Conservation (phyloP, 495 filamentous ascomycete species). For the Lasiosphaeria ovina region DNA sequence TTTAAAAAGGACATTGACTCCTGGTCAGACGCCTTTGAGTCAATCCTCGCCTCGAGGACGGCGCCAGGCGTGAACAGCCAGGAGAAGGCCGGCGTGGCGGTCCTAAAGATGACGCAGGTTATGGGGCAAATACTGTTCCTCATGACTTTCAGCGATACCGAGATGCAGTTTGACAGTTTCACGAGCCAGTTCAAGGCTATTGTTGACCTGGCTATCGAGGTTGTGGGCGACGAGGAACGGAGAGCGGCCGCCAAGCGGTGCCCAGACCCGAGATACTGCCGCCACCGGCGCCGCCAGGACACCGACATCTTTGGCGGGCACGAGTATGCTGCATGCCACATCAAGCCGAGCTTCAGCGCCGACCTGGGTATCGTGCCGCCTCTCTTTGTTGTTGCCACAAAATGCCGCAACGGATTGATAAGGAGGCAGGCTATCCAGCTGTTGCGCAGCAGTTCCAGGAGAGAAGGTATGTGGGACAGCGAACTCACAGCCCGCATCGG, state of each 20-base stretch:
- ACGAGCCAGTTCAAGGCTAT: constrained; percentile 40
- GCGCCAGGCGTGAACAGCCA: constrained; percentile 48
- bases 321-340: constrained; percentile 43
- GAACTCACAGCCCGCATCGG: constrained; percentile 52
- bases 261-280: constrained; percentile 41
- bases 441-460: constrained; percentile 49
- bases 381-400: constrained; percentile 56
- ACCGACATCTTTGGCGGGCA: constrained; percentile 42
- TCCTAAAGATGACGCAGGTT: constrained; percentile 54
- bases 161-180: constrained; percentile 47
- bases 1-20: constrained; percentile 48
- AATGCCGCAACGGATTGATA: constrained; percentile 55
- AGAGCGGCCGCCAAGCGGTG: constrained; percentile 45
- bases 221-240: constrained; percentile 49
- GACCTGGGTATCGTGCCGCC: constrained; percentile 55
- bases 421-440: constrained; percentile 56
- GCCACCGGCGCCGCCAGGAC: constrained; percentile 35
- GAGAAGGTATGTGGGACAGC: constrained; percentile 67
- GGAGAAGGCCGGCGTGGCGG: constrained; percentile 53
- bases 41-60: constrained; percentile 46
- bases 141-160: constrained; percentile 52
- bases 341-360: constrained; percentile 53
- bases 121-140: constrained; percentile 52
- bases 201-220: constrained; percentile 45
- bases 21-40: constrained; percentile 52